Evolutionary conservation across 2,329 filamentous ascomycete genomes (phyloP).

Genomic region (Septoria linicola): DNA sequence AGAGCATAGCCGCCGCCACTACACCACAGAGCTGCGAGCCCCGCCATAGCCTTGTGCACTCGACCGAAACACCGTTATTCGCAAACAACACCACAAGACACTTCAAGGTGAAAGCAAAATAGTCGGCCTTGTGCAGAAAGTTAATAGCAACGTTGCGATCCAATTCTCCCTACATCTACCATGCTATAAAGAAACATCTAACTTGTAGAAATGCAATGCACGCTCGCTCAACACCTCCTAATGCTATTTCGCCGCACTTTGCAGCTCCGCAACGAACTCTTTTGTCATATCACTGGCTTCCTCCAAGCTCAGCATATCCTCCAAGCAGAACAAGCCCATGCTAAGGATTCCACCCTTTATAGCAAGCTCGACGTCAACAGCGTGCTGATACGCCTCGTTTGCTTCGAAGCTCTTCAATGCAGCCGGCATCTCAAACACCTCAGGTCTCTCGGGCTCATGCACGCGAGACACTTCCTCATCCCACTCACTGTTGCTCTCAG

Average conservation of each 20-base stretch:
- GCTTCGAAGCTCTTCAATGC: constrained; percentile 14
- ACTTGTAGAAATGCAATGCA: too few species aligned
- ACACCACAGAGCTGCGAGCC: too few species aligned
- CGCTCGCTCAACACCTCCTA: neutral
- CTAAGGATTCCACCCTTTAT: constrained; percentile 49
- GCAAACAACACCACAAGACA: too few species aligned
- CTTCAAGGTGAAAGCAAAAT: too few species aligned
- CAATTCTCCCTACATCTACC: too few species aligned
- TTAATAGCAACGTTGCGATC: too few species aligned
- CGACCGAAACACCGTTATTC: too few species aligned
- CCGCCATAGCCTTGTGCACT: too few species aligned
- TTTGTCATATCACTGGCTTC: constrained; percentile 40
- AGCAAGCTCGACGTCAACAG: constrained; percentile 57
- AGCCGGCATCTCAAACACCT: constrained; percentile 24
- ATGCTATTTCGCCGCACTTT: constrained; percentile 5
- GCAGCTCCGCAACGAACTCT: constrained; percentile 34
- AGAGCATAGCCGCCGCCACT: too few species aligned
- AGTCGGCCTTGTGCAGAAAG: too few species aligned
- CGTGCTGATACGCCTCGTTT: constrained; percentile 43
- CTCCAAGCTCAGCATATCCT: constrained; percentile 43
- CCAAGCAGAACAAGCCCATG: constrained; percentile 54
- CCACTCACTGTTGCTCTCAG: constrained; percentile 25
- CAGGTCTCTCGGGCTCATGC: neutral
- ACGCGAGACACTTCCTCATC: constrained; percentile 22
- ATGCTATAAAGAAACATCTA: too few species aligned